Conservation (phyloP, 345 rosid species). For the Melaleuca quinquenervia region DNA sequence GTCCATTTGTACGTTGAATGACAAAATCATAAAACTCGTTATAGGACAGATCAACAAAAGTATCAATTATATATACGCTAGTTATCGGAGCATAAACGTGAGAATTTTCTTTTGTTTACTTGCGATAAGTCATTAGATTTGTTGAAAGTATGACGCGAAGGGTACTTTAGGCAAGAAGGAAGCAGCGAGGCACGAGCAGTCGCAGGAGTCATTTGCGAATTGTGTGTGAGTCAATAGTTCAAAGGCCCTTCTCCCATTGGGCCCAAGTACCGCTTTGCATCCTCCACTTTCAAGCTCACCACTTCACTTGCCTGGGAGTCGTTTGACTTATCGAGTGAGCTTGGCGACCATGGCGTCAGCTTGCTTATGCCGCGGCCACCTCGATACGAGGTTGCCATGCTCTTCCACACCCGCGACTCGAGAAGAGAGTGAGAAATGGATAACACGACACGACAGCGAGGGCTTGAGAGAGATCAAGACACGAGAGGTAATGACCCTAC, state of each 20-base stretch:
- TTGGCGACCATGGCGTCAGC: neutral
- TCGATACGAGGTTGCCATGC: no score
- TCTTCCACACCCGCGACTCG: neutral
- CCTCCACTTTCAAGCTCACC: neutral
- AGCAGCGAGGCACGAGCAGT: no score
- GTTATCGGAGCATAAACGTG: neutral
- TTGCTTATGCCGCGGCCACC: neutral
- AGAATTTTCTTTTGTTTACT: neutral
- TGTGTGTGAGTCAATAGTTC: neutral
- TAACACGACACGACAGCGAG: rapidly evolving
- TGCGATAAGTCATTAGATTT: neutral
- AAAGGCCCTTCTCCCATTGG: neutral
- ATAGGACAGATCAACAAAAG: neutral
- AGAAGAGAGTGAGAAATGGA: rapidly evolving
- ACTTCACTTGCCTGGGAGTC: neutral
- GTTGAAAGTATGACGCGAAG: neutral
- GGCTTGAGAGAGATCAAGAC: neutral
- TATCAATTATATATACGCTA: neutral
- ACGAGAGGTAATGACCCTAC: no score
- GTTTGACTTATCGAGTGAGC: neutral
- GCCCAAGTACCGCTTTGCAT: neutral
- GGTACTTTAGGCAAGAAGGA: neutral
- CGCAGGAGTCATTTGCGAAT: neutral
- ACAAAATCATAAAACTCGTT: no score
- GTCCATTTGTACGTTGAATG: no score